Percentiles rank a stretch among this genome's conserved stretches.
These are phyloP conservation scores for Metarhizium album DNA, from an alignment of 2,329 filamentous ascomycete species.

Conservation along the genomic window DNA sequence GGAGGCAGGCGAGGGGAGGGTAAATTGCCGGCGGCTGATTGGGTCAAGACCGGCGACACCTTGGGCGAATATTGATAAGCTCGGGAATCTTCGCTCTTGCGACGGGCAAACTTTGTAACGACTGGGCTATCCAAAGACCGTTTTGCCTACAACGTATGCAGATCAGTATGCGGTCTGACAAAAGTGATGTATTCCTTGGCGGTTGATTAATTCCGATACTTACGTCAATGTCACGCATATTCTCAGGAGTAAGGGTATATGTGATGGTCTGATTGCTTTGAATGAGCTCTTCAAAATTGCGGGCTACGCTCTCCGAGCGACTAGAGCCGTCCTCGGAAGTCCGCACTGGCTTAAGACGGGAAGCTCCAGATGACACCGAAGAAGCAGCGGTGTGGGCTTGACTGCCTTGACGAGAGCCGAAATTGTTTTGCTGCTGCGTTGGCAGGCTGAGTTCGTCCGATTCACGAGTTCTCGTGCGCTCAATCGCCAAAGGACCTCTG, in stretches of 20 bases:
- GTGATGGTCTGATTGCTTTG: slow-evolving; percentile 74
- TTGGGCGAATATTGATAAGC: slow-evolving; percentile 30
- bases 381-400: slow-evolving; percentile 39
- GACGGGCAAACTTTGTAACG: slow-evolving; percentile 24
- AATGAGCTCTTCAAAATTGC: slow-evolving; percentile 69
- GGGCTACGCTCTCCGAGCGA: slow-evolving; percentile 47
- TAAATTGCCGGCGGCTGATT: slow-evolving; percentile 20
- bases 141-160: slow-evolving; percentile 21
- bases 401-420: slow-evolving; percentile 26
- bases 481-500: slow-evolving; percentile 29
- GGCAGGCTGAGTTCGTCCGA: slow-evolving; percentile 21
- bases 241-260: slow-evolving; percentile 71
- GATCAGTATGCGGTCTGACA: slow-evolving; percentile 8
- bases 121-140: slow-evolving; percentile 33
- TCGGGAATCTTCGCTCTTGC: slow-evolving; percentile 37
- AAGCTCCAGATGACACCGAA: slow-evolving; percentile 36
- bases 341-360: slow-evolving; percentile 41
- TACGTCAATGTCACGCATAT: slow-evolving; percentile 67
- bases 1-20: slow-evolving; percentile 9
- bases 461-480: slow-evolving; percentile 24
- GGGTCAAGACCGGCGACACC: slow-evolving; percentile 34
- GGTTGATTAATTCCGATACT: slow-evolving; percentile 18
- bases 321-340: slow-evolving; percentile 47
- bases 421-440: slow-evolving; percentile 14
- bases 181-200: neutral